These are phyloP conservation scores for Eimeria sp. DNA, from an alignment of 169 alveolate genomes.

Conservation along the genomic window DNA sequence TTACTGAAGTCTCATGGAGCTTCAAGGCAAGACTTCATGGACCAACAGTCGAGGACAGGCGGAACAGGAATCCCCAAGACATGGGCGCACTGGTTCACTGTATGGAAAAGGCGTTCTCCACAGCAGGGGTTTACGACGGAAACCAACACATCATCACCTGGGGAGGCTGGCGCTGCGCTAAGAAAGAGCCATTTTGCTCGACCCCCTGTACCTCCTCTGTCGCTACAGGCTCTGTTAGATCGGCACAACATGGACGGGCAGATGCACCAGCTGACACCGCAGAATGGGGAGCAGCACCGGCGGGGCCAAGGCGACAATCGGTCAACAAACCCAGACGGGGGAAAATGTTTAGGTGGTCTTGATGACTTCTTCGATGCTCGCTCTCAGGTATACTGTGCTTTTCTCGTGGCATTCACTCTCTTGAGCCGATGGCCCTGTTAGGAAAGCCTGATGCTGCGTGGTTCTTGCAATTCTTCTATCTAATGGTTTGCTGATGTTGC, in stretches of 20 bases:
- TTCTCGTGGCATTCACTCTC: background rate
- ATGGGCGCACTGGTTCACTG: constrained; percentile 38
- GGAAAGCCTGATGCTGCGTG: background rate
- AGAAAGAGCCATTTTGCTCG: background rate
- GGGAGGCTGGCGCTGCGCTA: background rate
- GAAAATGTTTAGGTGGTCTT: background rate
- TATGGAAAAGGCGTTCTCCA: background rate
- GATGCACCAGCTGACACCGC: constrained; percentile 9
- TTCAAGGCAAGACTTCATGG: constrained; percentile 51
- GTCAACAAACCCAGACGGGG: background rate
- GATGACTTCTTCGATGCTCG: constrained; percentile 71
- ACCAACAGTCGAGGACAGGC: background rate
- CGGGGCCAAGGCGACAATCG: background rate
- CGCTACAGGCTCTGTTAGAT: constrained; percentile 24
- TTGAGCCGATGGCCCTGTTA: background rate
- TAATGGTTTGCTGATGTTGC: background rate
- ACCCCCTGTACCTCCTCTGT: constrained; percentile 47
- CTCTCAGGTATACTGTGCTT: constrained; percentile 15
- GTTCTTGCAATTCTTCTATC: background rate
- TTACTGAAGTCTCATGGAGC: constrained; percentile 36
- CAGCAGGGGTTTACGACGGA: background rate
- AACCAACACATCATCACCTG: background rate
- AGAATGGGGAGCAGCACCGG: background rate
- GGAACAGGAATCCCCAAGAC: background rate
- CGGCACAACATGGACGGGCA: constrained; percentile 1